Base-by-base conservation (phyloP, 257 asterid genomes). In the Sherardia arvensis region DNA sequence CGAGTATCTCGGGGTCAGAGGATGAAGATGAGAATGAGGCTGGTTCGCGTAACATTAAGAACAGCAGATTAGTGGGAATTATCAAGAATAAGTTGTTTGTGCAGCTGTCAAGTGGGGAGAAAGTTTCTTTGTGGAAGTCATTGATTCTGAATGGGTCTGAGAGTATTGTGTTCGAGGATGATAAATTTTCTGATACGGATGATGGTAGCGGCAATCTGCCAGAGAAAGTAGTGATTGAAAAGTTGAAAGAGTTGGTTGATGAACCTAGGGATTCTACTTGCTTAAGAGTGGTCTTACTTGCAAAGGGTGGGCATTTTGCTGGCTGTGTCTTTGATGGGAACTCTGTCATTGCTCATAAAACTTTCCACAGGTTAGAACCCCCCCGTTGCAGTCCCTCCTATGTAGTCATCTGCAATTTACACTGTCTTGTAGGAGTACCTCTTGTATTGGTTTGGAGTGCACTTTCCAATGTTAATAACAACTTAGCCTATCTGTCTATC, bases 321-420 rank as follows among this genome's bases (percentile, higher is more conserved):
- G 99, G 99, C 29, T 87, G 97, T 66, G 90, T 92, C 69, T 89
- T 89, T 76, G 95, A 92, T 79, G 99, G 99, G 20, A 79, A 77
- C 73, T 71, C 86, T n/a, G 83, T 87, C 48, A 80, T 92, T 76
- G 88, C 94, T 34, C 88, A 85, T 74, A 92, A 92, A 80, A 92
- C 99, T 53, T 89, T 92, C 69, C 97, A 92, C 90, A 89, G 99
- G 99, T 92, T 70, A 34, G 95, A 72, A n/a, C n/a, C n/a, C n/a
- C n/a, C n/a, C n/a, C n/a, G n/a, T 61, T 28, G 23, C 29, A 22
- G 38, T 49, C 26, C 55, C 55, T 55, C 25, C 21, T 34, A 17
- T 23, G 33, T 28, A 34, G 3, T 53, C 23, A 4, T 22, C 30
- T 32, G n/a, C 48, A 17, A 27, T 25, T 6, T 40, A 25, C 26